phyloP scores from a whole-genome alignment of 371 early-diverging fungal species.

The Syncephalastrum racemosum region DNA sequence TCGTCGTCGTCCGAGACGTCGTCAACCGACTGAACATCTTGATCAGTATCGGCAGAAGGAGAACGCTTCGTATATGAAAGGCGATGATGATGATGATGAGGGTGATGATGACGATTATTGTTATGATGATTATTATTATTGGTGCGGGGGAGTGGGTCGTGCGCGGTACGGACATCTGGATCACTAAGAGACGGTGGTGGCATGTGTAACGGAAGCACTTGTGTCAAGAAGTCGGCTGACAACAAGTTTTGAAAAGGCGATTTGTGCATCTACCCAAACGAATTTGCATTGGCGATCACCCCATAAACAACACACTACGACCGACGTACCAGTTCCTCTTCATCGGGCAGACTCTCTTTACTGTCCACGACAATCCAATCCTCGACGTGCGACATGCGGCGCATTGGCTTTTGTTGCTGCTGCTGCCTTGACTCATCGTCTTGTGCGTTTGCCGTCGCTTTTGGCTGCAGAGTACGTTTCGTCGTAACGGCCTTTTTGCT shows the following conservation, averaged over 20 bases:
- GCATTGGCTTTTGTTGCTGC: conserved; percentile 24
- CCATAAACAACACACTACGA: not conserved
- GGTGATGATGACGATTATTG: not conserved
- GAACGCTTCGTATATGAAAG: not conserved
- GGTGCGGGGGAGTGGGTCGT: conserved; percentile 3
- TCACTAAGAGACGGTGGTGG: conserved; percentile 53
- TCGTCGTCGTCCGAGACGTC: conserved; percentile 25
- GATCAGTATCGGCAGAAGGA: conserved; percentile 10
- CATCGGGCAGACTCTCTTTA: conserved; percentile 52
- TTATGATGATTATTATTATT: no score
- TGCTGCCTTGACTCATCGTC: conserved; percentile 1
- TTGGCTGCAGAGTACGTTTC: not conserved
- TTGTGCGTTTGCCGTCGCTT: conserved; percentile 5
- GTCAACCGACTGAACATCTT: conserved; percentile 14
- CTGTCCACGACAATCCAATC: conserved; percentile 51
- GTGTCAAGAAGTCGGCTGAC: conserved; percentile 44
- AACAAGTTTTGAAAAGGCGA: conserved; percentile 44
- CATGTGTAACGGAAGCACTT: conserved; percentile 51
- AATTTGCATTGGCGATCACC: not conserved
- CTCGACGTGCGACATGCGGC: conserved; percentile 53
- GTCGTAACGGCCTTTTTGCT: conserved; percentile 8
- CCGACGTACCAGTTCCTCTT: conserved; percentile 45
- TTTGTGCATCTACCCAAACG: conserved; percentile 14
- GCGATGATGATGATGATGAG: not conserved
- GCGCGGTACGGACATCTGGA: conserved; percentile 15